Percentiles rank a stretch among this genome's conserved stretches.
Evolutionary conservation across 805 yeast genomes (phyloP).

Genomic region (Yarrowia yakushimensis): DNA sequence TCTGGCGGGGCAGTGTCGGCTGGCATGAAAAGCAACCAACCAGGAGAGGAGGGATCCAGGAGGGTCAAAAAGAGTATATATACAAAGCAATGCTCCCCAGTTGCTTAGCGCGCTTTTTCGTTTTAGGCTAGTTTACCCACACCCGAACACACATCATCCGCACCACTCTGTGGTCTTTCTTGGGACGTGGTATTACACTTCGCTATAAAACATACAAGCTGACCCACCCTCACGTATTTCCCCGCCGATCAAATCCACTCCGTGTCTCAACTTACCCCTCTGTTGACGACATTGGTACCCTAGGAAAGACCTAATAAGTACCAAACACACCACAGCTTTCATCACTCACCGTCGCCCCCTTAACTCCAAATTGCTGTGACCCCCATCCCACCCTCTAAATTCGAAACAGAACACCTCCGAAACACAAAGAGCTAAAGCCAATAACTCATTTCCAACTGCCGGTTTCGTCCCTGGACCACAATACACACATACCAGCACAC

Average conservation of each 20-base stretch:
- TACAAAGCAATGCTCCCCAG: not conserved
- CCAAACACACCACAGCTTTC: not conserved
- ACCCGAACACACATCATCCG: not conserved
- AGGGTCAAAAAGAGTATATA: not conserved
- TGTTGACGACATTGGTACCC: not conserved
- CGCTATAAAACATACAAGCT: not conserved
- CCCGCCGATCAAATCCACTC: constrained; percentile 21
- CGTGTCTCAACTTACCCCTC: constrained; percentile 20
- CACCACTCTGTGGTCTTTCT: not conserved
- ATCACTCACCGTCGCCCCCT: not conserved
- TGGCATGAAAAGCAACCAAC: not conserved
- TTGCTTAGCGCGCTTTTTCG: not conserved
- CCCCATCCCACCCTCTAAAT: not conserved
- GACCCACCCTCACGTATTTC: constrained; percentile 2
- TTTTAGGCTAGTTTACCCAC: not conserved
- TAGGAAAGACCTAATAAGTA: not conserved
- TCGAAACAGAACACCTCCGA: not conserved
- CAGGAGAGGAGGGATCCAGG: not conserved
- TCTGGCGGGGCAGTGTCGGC: constrained; percentile 6
- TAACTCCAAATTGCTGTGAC: not conserved
- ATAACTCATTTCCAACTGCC: not conserved
- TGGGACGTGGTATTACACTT: constrained; percentile 18
- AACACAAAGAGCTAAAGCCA: constrained; percentile 15
- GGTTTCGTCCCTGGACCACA: not conserved
- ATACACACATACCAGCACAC: not conserved